phyloP scores from a whole-genome alignment of 257 asterid genomes.

The Echium plantagineum region DNA sequence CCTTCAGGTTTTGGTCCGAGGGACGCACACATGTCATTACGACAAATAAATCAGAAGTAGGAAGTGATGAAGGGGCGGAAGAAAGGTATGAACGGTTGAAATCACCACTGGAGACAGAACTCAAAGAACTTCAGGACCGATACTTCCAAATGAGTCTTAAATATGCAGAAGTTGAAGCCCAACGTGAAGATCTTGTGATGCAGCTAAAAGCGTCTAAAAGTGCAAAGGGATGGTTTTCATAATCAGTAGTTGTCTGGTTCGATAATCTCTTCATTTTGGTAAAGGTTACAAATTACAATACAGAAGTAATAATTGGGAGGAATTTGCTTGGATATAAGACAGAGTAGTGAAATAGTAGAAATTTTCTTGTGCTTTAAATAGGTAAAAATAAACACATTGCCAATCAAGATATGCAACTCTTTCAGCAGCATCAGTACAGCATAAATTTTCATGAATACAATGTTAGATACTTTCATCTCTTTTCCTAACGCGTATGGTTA shows the following conservation, averaged over 20 bases:
- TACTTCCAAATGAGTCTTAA: constrained; percentile 84
- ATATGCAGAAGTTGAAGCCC: constrained; percentile 82
- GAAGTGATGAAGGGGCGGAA: constrained; percentile 26
- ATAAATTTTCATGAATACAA: background rate
- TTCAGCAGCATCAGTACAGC: background rate
- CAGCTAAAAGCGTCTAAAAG: constrained; percentile 49
- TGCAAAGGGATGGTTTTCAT: constrained; percentile 63
- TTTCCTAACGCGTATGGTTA: too few species aligned
- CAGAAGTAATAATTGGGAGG: background rate
- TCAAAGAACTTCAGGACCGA: constrained; percentile 65
- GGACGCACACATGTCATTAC: constrained; percentile 17
- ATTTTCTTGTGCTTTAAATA: background rate
- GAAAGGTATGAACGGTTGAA: constrained; percentile 56
- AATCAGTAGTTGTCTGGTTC: constrained; percentile 14
- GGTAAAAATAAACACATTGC: background rate
- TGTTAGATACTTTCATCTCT: too few species aligned
- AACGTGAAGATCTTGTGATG: constrained; percentile 89
- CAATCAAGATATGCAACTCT: background rate
- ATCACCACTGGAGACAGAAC: constrained; percentile 66
- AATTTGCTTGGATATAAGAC: background rate
- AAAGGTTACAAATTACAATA: background rate
- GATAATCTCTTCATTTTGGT: constrained; percentile 4
- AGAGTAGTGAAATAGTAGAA: background rate
- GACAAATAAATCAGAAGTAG: constrained; percentile 17
- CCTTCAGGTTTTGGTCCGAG: constrained; percentile 21